These are phyloP conservation scores for Mercurialis annua DNA, from an alignment of 345 rosid genomes.

Conservation along the genomic window DNA sequence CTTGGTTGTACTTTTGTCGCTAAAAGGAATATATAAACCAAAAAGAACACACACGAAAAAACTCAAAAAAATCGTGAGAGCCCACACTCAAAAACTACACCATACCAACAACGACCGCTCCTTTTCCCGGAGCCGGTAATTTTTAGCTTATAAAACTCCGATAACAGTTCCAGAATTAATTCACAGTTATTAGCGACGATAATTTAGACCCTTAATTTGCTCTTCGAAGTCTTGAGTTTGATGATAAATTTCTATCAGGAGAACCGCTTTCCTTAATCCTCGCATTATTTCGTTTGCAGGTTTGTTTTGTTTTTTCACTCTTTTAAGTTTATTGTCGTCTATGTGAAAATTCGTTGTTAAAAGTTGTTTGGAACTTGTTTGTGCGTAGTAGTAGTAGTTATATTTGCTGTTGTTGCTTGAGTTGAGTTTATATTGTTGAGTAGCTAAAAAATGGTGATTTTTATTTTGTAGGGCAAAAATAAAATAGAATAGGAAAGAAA, in stretches of 20 bases:
- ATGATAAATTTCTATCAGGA: background rate
- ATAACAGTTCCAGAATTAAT: too few relatives aligned
- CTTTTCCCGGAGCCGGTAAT: too few relatives aligned
- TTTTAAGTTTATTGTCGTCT: background rate
- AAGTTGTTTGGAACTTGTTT: background rate
- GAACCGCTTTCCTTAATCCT: background rate
- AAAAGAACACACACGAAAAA: too few relatives aligned
- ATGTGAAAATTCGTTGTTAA: background rate
- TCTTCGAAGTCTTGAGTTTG: slow-evolving; percentile 7
- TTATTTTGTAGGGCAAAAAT: background rate
- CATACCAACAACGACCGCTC: too few relatives aligned
- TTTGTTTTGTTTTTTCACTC: background rate
- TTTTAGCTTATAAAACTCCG: too few relatives aligned
- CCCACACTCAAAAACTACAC: too few relatives aligned
- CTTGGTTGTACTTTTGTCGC: too few relatives aligned
- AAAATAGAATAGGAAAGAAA: background rate
- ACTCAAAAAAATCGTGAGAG: too few relatives aligned
- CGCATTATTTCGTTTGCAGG: slow-evolving; percentile 2
- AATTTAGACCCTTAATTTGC: background rate
- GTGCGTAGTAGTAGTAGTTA: background rate
- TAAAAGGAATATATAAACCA: too few relatives aligned
- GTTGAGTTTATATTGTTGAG: too few relatives aligned
- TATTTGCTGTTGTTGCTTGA: background rate
- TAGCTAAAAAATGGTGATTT: background rate
- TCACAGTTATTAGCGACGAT: too few relatives aligned